Evolutionary conservation across 371 early-diverging fungal species (phyloP), one percentile per base, ranked within the genome.

Genomic region (Mucor sp.): DNA sequence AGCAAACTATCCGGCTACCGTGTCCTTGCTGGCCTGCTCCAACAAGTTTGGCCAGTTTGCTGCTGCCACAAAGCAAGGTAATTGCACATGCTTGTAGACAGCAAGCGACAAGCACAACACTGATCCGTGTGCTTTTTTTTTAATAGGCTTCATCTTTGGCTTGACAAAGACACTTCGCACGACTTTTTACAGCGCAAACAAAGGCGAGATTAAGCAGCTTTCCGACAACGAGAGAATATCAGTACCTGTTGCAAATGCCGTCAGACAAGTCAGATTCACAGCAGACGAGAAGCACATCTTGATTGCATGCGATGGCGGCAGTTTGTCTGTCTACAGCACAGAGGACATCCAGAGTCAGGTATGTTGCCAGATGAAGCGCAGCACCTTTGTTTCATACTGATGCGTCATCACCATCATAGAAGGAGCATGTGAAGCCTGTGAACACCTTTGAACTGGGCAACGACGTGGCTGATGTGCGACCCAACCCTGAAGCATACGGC

Each of bases 401-500:
- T 60, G 2, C 30, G 30, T 6, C 6, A 30, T 23, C 19, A 8
- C 12, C 33, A 19, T 47, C 39, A 33, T 59, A 80, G 81, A 69
- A 66, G 23, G 67, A 68, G 12, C 48, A 72, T 33, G 65, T 23
- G 9, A n/a, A 58, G 15, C 76, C 81, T 23, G 28, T 55, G 7
- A 50, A 62, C 4, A 47, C 64, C 14, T 66, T 69, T 25, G 44
- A 61, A 8, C 19, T 78, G n/a, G 59, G 56, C 8, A n/a, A 25
- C 2, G 70, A 70, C 6, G 72, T 81, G 25, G 56, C 74, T 6
- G 81, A 81, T 58, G 28, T 84, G 9, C 68, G 78, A 47, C 84
- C 84, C 9, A 84, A 84, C 57, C 77, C 80, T 9, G 80, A 81
- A 37, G 72, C 63, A 4, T 56, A 70, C 41, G 77, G 79, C 1